These are phyloP conservation scores for Euptelea pleiosperma DNA, from an alignment of 164 flowering plant genomes.

Conservation along the genomic window DNA sequence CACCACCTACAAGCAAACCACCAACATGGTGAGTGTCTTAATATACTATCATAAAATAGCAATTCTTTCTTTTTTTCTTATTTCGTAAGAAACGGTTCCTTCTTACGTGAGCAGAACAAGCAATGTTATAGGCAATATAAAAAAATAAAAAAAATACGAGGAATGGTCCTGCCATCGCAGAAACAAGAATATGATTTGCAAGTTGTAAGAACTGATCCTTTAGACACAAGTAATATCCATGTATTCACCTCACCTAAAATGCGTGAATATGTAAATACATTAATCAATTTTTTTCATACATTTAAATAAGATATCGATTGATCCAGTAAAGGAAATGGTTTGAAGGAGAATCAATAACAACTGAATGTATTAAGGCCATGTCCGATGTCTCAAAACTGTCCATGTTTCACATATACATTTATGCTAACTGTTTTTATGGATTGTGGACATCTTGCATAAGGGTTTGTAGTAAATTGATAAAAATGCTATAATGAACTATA, in stretches of 20 bases:
- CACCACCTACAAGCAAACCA: slow-evolving; percentile 72
- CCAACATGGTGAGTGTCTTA: not conserved
- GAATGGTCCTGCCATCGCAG: not conserved
- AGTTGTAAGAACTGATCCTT: not conserved
- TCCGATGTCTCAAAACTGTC: not conserved
- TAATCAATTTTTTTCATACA: no score
- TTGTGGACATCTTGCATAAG: not conserved
- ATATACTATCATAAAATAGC: no score
- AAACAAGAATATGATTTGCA: not conserved
- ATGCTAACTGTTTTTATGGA: not conserved
- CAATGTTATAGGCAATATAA: no score
- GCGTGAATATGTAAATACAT: not conserved
- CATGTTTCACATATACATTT: slow-evolving; percentile 1
- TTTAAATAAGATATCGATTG: not conserved
- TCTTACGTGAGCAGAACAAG: not conserved
- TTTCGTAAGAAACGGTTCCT: no score
- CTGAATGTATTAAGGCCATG: not conserved
- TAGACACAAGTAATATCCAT: not conserved
- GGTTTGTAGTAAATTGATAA: not conserved
- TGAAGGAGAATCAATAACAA: not conserved
- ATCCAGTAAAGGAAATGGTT: not conserved
- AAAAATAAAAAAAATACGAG: not conserved
- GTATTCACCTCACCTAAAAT: not conserved
- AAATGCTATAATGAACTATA: not conserved
- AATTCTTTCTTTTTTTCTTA: no score